These are phyloP conservation scores for Calonectria pseudoreteaudii DNA, from an alignment of 2,329 filamentous ascomycete species.

Conservation along the genomic window DNA sequence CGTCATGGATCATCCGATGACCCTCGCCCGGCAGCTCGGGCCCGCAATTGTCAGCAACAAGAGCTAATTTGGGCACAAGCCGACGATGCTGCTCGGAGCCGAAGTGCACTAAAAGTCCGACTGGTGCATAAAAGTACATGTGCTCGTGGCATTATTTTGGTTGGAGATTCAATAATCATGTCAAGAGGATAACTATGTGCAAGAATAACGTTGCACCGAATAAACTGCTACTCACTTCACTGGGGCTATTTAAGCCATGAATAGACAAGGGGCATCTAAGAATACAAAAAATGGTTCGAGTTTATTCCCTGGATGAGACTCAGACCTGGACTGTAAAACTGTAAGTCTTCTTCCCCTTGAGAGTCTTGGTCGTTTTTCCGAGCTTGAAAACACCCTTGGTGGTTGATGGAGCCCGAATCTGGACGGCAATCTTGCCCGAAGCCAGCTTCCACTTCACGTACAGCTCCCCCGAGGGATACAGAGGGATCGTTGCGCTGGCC, in stretches of 20 bases:
- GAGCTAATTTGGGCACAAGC: not conserved
- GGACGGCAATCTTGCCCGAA: not conserved
- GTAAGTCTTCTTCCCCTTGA: conserved; percentile 2
- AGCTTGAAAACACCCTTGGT: not conserved
- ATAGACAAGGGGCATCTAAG: too few species aligned
- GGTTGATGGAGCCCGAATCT: not conserved
- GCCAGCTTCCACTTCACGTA: not conserved
- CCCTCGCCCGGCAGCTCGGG: not conserved
- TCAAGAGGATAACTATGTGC: not conserved
- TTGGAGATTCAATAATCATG: not conserved
- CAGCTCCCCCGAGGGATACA: not conserved
- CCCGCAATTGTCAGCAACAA: not conserved
- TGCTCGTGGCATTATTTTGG: not conserved
- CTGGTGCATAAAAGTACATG: not conserved
- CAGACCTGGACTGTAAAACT: not conserved
- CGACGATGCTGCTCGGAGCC: not conserved
- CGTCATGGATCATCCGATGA: too few species aligned
- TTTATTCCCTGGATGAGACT: not conserved
- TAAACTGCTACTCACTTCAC: not conserved
- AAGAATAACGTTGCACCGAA: not conserved
- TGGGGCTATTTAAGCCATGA: too few species aligned
- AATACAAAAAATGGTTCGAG: not conserved
- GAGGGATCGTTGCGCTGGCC: not conserved
- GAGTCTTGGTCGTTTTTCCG: not conserved
- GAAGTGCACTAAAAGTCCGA: not conserved